These are phyloP conservation scores for Pyrenochaeta sp. DNA, from an alignment of 2,329 filamentous ascomycete species.

Conservation along the genomic window DNA sequence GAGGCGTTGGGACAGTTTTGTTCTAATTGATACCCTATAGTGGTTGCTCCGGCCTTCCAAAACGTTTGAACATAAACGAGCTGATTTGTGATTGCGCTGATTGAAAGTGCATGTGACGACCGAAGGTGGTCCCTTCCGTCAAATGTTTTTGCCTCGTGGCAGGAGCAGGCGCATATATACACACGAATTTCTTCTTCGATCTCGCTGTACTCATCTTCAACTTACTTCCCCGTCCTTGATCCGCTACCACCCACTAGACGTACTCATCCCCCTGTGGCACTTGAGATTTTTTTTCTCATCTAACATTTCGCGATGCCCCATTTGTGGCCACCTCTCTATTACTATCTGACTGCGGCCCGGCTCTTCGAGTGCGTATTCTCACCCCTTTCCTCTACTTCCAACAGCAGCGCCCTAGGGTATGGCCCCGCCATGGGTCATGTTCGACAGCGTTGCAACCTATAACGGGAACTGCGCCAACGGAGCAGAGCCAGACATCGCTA, in stretches of 20 bases:
- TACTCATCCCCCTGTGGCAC: not conserved
- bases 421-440: constrained; percentile 41
- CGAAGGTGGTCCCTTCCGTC: not conserved
- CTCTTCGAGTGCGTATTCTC: not conserved
- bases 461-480: constrained; percentile 31
- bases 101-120: not conserved
- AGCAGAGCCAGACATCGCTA: constrained; percentile 43
- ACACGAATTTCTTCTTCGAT: not conserved
- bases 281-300: not conserved
- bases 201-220: not conserved
- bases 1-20: not conserved
- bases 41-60: not conserved
- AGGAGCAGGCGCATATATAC: not conserved
- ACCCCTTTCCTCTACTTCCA: not conserved
- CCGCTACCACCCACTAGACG: no score
- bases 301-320: not conserved
- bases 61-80: not conserved
- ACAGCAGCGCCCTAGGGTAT: constrained; percentile 12
- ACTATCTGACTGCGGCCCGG: not conserved
- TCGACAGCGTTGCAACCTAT: constrained; percentile 32
- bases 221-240: no score
- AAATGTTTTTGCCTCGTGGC: not conserved
- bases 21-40: not conserved
- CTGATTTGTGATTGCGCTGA: no score
- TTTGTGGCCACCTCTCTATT: not conserved